Conservation (phyloP, 495 filamentous ascomycete genomes). For the Chaetomium cochliodes region DNA sequence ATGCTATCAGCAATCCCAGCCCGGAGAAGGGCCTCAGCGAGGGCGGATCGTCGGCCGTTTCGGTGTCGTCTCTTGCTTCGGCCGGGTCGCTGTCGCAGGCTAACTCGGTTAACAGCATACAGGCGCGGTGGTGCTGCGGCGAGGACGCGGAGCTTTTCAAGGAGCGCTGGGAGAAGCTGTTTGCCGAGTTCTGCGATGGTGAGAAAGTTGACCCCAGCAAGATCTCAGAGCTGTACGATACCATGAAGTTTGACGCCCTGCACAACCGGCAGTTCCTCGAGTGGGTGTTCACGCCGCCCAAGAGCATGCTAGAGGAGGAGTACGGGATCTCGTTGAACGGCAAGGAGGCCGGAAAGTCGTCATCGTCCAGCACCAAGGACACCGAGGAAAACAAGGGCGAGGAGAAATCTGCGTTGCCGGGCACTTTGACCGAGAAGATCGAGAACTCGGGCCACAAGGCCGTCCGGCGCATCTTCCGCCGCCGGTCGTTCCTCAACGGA, state of each 20-base stretch:
- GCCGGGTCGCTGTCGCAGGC: slow-evolving; percentile 53
- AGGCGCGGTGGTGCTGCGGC: slow-evolving; percentile 92
- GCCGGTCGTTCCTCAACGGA: slow-evolving; percentile 51
- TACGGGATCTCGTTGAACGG: slow-evolving; percentile 42
- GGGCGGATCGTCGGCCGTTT: slow-evolving; percentile 17
- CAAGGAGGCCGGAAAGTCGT: slow-evolving; percentile 38
- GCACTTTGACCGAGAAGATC: slow-evolving; percentile 34
- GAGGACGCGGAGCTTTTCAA: slow-evolving; percentile 94
- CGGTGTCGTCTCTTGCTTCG: slow-evolving; percentile 38
- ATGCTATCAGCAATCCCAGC: slow-evolving; percentile 49
- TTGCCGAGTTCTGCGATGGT: slow-evolving; percentile 90
- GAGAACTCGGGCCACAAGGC: slow-evolving; percentile 40
- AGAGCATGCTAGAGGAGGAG: slow-evolving; percentile 64
- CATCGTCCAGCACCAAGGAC: slow-evolving; percentile 30
- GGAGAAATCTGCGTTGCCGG: not conserved
- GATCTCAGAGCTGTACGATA: slow-evolving; percentile 96
- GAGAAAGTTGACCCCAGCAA: slow-evolving; percentile 98
- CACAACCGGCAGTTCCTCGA: slow-evolving; percentile 97
- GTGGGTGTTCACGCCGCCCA: slow-evolving; percentile 89
- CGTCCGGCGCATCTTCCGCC: slow-evolving; percentile 52
- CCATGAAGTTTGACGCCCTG: slow-evolving; percentile 98
- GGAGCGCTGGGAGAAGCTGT: slow-evolving; percentile 98
- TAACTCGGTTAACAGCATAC: slow-evolving; percentile 64
- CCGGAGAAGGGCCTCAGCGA: slow-evolving; percentile 33
- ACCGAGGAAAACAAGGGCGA: slow-evolving; percentile 32